Evolutionary conservation across 2,329 filamentous ascomycete species (phyloP), one percentile per base, ranked within the genome.

Genomic region (Fusarium brevicatenulatum): DNA sequence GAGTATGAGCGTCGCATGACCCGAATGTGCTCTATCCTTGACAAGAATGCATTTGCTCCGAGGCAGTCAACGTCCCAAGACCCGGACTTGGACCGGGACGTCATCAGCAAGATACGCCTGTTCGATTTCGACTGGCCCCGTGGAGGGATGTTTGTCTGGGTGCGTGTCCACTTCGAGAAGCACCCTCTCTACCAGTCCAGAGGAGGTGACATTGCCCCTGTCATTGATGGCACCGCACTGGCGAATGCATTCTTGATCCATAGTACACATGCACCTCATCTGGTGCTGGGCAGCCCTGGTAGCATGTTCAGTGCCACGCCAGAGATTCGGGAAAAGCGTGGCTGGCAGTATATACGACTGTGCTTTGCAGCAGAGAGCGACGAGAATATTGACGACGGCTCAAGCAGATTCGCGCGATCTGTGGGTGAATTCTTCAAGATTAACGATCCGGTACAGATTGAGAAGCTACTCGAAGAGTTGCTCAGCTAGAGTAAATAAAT

Each of bases 81-180:
- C 36, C 65, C 78, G n/a, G 83, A 86, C 40, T 83, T 88, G 44
- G 92, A 93, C 65, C 96, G 93, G 91, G 89, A 91, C 66, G 88
- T 95, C 66, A 87, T 97, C 52, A 91, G 91, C 77, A 95, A 93
- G 82, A 92, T 89, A 2, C 86, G 88, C 68, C 88, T 97, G 74
- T 93, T 91, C 81, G 89, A 91, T 50, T 97, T 97, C 79, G 83
- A 88, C 74, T 94, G 93, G 87, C 95, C 95, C 2, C 89, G 92
- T 34, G 95, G 91, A 40, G 95, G 95, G 78, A 98, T 98, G 95
- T 98, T 97, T 81, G 82, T 97, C 63, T 98, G 95, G 95, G 77
- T 97, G 7, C 87, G 89, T 63, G 83, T 96, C 68, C 87, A 90
- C 79, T 92, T 95, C 76, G 88, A 92, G 61, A 85, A 86, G 4